Percentiles rank a stretch among this genome's conserved stretches.
Evolutionary conservation across 2,329 filamentous ascomycete species (phyloP).

Genomic region (Cordyceps militaris): DNA sequence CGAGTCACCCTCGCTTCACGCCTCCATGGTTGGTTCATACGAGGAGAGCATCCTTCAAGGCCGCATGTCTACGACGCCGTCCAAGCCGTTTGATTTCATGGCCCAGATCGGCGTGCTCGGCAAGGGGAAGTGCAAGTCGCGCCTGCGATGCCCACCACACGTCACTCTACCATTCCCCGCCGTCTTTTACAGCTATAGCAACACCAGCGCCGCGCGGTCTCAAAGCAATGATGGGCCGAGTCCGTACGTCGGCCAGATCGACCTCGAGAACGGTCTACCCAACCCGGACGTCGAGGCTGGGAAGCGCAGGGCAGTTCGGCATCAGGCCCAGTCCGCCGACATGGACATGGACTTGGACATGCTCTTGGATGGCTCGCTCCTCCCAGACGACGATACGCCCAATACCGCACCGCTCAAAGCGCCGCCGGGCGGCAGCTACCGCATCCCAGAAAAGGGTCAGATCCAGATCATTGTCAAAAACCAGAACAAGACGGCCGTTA

Average conservation of each 20-base stretch:
- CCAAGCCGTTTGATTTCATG: conserved; percentile 83
- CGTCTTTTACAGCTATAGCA: conserved; percentile 90
- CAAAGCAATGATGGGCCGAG: conserved; percentile 80
- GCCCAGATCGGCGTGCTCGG: conserved; percentile 94
- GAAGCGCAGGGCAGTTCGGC: conserved; percentile 53
- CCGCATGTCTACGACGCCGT: conserved; percentile 93
- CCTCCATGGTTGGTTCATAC: conserved; percentile 95
- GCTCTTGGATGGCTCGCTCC: conserved; percentile 16
- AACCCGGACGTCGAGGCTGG: conserved; percentile 41
- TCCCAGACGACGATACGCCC: not conserved
- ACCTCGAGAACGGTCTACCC: conserved; percentile 73
- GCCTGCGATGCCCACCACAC: conserved; percentile 78
- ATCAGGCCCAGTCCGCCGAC: conserved; percentile 39
- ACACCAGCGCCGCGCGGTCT: conserved; percentile 53
- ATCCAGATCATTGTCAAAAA: conserved; percentile 97
- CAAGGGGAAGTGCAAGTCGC: conserved; percentile 79
- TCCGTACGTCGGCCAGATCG: conserved; percentile 89
- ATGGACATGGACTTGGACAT: conserved; percentile 19
- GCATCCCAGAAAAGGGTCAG: conserved; percentile 89
- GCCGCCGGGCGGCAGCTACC: conserved; percentile 82
- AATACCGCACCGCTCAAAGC: conserved; percentile 40
- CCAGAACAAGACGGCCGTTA: conserved; percentile 95
- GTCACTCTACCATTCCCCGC: conserved; percentile 87
- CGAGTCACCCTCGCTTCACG: conserved; percentile 73
- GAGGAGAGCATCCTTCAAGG: conserved; percentile 94